Evolutionary conservation across 2,329 filamentous ascomycete species (phyloP).

Genomic region (Pseudogymnoascus sp.): DNA sequence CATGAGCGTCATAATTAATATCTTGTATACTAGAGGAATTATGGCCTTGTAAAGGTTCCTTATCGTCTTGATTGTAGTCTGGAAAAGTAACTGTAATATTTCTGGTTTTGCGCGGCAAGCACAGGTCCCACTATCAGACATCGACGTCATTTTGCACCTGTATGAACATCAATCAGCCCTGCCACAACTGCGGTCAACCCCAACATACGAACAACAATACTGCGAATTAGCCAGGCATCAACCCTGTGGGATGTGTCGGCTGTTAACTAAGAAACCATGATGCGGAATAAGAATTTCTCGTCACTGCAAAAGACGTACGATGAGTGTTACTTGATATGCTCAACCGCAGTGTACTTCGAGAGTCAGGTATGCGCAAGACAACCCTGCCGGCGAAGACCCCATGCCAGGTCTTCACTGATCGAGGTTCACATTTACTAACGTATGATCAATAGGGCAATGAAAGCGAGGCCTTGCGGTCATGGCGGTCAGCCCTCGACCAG

Average conservation of each 20-base stretch:
- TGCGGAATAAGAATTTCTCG: constrained; percentile 57
- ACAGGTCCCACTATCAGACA: constrained; percentile 7
- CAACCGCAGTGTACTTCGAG: constrained; percentile 94
- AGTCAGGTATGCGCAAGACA: constrained; percentile 57
- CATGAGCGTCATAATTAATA: background rate
- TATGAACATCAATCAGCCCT: constrained; percentile 8
- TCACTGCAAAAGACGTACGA: constrained; percentile 96
- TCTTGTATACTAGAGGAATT: background rate
- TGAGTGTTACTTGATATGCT: constrained; percentile 90
- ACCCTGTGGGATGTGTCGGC: constrained; percentile 5
- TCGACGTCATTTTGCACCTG: constrained; percentile 10
- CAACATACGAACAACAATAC: constrained; percentile 12
- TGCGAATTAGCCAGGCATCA: background rate
- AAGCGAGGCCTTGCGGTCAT: constrained; percentile 80
- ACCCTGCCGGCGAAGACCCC: background rate
- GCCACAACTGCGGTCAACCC: background rate
- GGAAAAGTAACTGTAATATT: background rate
- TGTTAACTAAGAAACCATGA: constrained; percentile 26
- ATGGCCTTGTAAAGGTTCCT: background rate
- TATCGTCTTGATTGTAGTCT: background rate
- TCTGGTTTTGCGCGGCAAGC: constrained; percentile 8
- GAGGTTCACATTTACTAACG: constrained; percentile 11
- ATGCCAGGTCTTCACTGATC: background rate
- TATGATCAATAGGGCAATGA: constrained; percentile 67
- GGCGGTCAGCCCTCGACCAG: constrained; percentile 80